Base-by-base conservation (phyloP, 768 basidiomycete species). In the Rhizopogon vesiculosus region DNA sequence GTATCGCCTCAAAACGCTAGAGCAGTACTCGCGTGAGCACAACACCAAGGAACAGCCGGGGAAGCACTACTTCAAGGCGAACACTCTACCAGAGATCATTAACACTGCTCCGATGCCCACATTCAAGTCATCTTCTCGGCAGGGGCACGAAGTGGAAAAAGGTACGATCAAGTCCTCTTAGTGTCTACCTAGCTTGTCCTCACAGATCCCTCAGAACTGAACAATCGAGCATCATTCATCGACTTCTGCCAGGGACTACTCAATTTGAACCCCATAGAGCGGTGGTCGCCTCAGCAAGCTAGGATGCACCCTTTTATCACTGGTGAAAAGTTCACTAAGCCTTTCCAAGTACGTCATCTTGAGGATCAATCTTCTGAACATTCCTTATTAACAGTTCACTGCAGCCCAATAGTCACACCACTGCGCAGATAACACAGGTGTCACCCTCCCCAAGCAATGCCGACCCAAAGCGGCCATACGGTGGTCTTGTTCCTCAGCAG, bases 271-370 rank as follows among this genome's bases (percentile, higher is more conserved):
- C 96, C 97, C 16, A 85, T 96, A 54, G 89, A 92, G 56, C 82
- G 97, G 54, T 99, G 97, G 97, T 88, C 95, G 10, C 96, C 97
- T 25, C 93, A 97, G 66, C 95, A 99, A 72, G 97, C 97, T 40
- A 80, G 89, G 49, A 75, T 90, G 65, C 97, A 99, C 70, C 97
- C 97, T 2, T 99, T 98, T 73, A 97, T 99, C 62, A 97, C 94
- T 5, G 96, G 96, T 51, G 97, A 98, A 72, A 95, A 94, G 67
- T 97, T 88, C 66, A 86, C 84, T 6, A 91, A 90, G 65, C 87
- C 91, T 6, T 93, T 88, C 72, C 80, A 84, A 67, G 91, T 90
- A 73, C 67, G 86, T 75, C 45, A 16, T 39, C 31, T 31, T 42
- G 15, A 33, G 3, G 19, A 31, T 45, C 40, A 35, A 45, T 18